Evolutionary conservation across 768 basidiomycete species (phyloP), one percentile per base, ranked within the genome.

Genomic region (Pseudohyphozyma bogoriensis): DNA sequence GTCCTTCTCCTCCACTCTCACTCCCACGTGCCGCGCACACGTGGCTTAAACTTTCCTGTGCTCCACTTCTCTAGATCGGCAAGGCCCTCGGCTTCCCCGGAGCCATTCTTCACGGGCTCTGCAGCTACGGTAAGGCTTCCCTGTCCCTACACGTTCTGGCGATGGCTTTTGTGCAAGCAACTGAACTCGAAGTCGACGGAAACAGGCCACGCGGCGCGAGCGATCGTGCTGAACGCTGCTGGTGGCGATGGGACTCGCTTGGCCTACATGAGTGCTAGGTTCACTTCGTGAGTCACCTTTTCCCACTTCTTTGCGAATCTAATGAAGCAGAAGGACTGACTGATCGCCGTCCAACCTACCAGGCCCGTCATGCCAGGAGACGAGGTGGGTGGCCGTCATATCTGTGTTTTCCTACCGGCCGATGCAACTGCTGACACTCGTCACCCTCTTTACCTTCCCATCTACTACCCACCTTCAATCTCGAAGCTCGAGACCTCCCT

Each of bases 41-140:
- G n/a, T n/a, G n/a, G n/a, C n/a, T n/a, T n/a, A n/a, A n/a, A n/a
- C n/a, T n/a, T n/a, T n/a, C n/a, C n/a, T n/a, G n/a, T n/a, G n/a
- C n/a, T n/a, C n/a, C n/a, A n/a, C n/a, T n/a, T n/a, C n/a, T n/a
- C n/a, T 46, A 9, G 31, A 51, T 87, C 40, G 89, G 87, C n/a
- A 72, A 82, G 64, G 78, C 77, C 11, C 78, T 83, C 22, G 87
- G 87, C 15, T 90, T 92, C 68, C 86, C 86, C 3, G 89, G 84
- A 51, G 82, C 85, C 39, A 89, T 92, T 68, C 79, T 91, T 4
- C 89, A 92, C 70, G 89, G 89, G 32, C 78, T 91, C 29, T 83
- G 85, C 24, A 82, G 85, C 0, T 90, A 81, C 71, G 89, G 89
- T 32, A 16, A 13, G 24, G 11, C 42, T 6, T 31, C 22, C 15